Evolutionary conservation across 768 basidiomycete genomes (phyloP), one percentile per base, ranked within the genome.

Genomic region (Mycena vitilis): DNA sequence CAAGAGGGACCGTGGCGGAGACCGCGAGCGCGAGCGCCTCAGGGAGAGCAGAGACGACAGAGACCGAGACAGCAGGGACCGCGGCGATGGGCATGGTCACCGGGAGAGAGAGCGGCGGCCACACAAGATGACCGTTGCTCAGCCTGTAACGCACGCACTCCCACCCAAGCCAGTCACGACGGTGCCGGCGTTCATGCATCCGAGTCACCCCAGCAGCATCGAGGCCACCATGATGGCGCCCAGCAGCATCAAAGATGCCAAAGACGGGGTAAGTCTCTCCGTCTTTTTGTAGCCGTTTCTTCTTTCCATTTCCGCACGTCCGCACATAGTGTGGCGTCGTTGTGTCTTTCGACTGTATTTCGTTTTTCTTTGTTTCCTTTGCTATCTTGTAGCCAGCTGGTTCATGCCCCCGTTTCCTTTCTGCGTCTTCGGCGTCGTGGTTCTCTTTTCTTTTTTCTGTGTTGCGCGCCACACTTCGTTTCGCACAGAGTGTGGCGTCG

Each of bases 191-290:
- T 72, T 63, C 40, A 58, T 51, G n/a, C 61, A 66, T 52, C 49
- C 60, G n/a, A 69, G 44, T 38, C 64, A 61, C 48, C 23, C 55
- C 44, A 63, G 65, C 52, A 54, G 59, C 44, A 72, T 69, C 49
- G 66, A 68, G 64, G 71, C 71, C 11, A 72, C 71, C 16, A 52
- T 62, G 23, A 72, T 72, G 71, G 70, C 70, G 8, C 68, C 63
- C 20, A 71, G 70, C 59, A 53, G 36, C 20, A 60, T 62, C 13
- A 72, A 72, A 45, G 70, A 71, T 25, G 44, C 42, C 11, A 68
- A 72, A 23, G 71, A 72, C 16, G 60, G 59, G 37, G 60, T 62
- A 40, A 42, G 68, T 57, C 2, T 30, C 25, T 47, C 55, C 44
- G 18, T 47, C 57, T 1, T 44, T 18, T 45, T 12, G 13, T 47